A percentile compares a stretch with the other conserved stretches of the same genome.
Conservation (phyloP, 2,329 filamentous ascomycete species). For the Monosporascus sp. region DNA sequence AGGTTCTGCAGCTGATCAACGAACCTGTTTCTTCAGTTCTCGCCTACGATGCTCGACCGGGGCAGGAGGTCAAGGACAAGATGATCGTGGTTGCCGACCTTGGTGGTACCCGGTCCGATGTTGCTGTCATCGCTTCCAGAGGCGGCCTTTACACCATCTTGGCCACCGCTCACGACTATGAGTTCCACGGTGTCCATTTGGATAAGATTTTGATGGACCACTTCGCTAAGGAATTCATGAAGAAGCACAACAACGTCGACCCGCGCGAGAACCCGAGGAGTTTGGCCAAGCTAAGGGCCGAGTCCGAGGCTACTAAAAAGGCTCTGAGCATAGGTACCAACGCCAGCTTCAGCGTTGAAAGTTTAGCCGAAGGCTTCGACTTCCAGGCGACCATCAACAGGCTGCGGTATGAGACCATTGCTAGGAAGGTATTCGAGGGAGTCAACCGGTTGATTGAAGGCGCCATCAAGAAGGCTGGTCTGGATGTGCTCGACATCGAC, state of each 20-base stretch:
- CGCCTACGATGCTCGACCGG: conserved; percentile 83
- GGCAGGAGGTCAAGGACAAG: conserved; percentile 75
- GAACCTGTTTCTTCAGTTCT: conserved; percentile 87
- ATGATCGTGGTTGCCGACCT: conserved; percentile 86
- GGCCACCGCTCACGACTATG: conserved; percentile 91
- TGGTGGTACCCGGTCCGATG: conserved; percentile 87
- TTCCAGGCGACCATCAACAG: conserved; percentile 91
- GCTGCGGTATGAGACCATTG: conserved; percentile 85
- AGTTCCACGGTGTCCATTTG: conserved; percentile 78
- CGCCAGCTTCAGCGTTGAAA: conserved; percentile 90
- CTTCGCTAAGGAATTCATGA: conserved; percentile 98
- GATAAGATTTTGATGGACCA: conserved; percentile 92
- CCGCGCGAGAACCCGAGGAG: conserved; percentile 75
- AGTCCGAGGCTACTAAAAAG: conserved; percentile 89
- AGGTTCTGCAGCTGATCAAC: conserved; percentile 87
- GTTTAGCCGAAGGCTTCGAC: conserved; percentile 81
- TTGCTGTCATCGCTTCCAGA: conserved; percentile 83
- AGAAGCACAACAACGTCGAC: conserved; percentile 83
- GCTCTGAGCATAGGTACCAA: conserved; percentile 82
- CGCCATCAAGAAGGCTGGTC: conserved; percentile 82
- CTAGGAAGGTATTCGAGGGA: conserved; percentile 78
- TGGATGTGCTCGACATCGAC: conserved; percentile 89
- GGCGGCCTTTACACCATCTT: conserved; percentile 96
- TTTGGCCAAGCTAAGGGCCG: conserved; percentile 86
- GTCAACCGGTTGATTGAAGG: conserved; percentile 82